Percentiles rank a stretch among this genome's conserved stretches.
These are phyloP conservation scores for Aspergillus neotritici DNA, from an alignment of 2,329 filamentous ascomycete genomes.

Conservation along the genomic window DNA sequence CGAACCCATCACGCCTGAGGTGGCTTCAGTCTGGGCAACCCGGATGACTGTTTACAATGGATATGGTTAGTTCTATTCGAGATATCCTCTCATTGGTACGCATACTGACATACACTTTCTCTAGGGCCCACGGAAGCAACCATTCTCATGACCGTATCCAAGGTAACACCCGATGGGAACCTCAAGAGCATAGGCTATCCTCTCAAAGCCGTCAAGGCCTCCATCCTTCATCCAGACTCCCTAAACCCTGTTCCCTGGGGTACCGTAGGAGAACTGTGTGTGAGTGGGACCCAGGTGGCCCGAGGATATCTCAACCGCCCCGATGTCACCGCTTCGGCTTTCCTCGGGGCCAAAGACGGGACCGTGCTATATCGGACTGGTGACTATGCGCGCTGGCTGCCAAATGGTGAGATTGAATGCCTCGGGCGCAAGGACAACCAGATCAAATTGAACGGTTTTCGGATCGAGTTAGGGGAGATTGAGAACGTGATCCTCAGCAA, in stretches of 20 bases:
- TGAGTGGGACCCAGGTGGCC: conserved; percentile 12
- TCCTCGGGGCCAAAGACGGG: neutral
- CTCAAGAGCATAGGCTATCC: conserved; percentile 11
- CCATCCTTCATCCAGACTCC: conserved; percentile 10
- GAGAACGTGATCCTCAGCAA: conserved; percentile 10
- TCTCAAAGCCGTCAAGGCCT: conserved; percentile 7
- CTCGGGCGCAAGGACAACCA: conserved; percentile 56
- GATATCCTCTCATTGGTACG: no score
- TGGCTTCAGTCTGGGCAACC: conserved; percentile 8
- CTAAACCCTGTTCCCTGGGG: conserved; percentile 9
- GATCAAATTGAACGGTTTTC: conserved; percentile 57
- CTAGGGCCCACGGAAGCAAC: conserved; percentile 16
- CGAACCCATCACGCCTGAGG: conserved; percentile 11
- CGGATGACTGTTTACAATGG: conserved; percentile 7
- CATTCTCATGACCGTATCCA: conserved; percentile 6
- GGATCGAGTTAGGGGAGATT: conserved; percentile 50
- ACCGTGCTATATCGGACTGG: conserved; percentile 15
- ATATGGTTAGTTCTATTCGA: no score
- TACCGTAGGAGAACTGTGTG: conserved; percentile 12
- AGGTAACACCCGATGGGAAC: conserved; percentile 4
- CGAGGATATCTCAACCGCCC: conserved; percentile 14
- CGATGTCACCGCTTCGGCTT: conserved; percentile 7
- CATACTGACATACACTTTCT: no score
- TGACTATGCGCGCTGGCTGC: conserved; percentile 15
- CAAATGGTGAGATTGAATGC: conserved; percentile 14